Percentiles rank a stretch among this genome's conserved stretches.
Conservation (phyloP, 2,329 filamentous ascomycete genomes). For the Diaporthe ilicicola region DNA sequence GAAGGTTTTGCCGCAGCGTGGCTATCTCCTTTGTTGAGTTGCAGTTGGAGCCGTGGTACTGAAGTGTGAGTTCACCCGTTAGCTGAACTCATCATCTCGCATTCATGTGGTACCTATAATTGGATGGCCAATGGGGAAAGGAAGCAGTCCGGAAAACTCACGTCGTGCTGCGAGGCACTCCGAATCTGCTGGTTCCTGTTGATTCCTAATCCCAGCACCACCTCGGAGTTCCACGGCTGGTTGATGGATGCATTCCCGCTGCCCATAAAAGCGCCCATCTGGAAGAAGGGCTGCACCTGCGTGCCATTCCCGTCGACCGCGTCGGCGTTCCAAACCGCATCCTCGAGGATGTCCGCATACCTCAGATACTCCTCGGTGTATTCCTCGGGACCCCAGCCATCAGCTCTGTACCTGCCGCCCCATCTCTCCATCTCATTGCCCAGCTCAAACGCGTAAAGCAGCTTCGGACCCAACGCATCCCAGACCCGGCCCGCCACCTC, state of each 20-base stretch:
- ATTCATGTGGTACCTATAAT: not conserved
- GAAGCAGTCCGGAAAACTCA: not conserved
- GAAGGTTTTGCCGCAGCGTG: conserved; percentile 26
- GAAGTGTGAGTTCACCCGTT: too few relatives aligned
- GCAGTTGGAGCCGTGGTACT: conserved; percentile 20
- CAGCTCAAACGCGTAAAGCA: conserved; percentile 20
- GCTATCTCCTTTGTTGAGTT: conserved; percentile 17
- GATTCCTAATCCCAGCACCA: conserved; percentile 10
- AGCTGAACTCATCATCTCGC: too few relatives aligned
- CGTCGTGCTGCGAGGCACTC: conserved; percentile 5
- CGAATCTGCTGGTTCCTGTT: conserved; percentile 17
- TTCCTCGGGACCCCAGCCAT: conserved; percentile 12
- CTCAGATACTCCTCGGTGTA: conserved; percentile 1
- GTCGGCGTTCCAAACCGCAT: not conserved
- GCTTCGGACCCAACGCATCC: conserved; percentile 4
- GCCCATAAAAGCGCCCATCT: conserved; percentile 12
- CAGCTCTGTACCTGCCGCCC: conserved; percentile 17
- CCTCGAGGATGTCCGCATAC: conserved; percentile 1
- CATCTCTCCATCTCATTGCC: conserved; percentile 23
- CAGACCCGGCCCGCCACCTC: conserved; percentile 14
- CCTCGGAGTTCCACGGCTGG: conserved; percentile 8
- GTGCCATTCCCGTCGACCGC: not conserved
- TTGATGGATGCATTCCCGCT: conserved; percentile 7
- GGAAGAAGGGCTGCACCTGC: not conserved
- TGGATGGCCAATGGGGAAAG: too few relatives aligned